Evolutionary conservation across 768 basidiomycete genomes (phyloP), one percentile per base, ranked within the genome.

Genomic region (Ramaria sp.): DNA sequence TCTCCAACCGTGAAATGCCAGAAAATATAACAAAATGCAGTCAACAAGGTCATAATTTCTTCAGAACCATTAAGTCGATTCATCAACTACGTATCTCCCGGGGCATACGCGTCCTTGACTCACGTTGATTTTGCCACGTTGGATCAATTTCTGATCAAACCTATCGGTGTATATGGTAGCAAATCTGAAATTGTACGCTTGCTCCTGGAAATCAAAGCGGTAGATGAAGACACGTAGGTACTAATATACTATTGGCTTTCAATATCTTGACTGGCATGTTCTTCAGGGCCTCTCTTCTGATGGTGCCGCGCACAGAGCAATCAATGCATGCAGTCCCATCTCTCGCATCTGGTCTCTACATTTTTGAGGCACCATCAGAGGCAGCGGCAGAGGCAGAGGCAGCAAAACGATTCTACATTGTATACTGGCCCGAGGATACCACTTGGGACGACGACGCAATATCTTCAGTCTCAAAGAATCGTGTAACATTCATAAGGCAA

Each of bases 401-500:
- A 1, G 64, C 70, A 24, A 53, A 61, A 12, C 63, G 69, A 22
- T 51, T 78, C 7, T 80, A 78, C 51, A 71, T 80, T 13, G 61
- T 84, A 6, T 83, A 79, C 56, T 84, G 83, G 83, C 82, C 82
- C 0, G 80, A 84, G 58, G 71, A 78, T 31, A 72, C 67, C 0
- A 83, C 82, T 0, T 84, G 82, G 82, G 64, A 76, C 34, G 80
- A 82, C 63, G 66, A 70, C 13, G 74, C 78, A 0, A 37, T 67
- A 6, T 68, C 73, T 1, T 68, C 78, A 4, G 72, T 79, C 49
- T 63, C 70, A 30, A 72, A 76, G 2, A 84, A 82, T 66, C 72
- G 82, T 6, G 69, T 77, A 2, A 80, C 81, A 0, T 84, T 84
- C 61, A 82, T 84, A 79, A 68, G 82, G 82, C 79, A 66, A 39